phyloP scores from a whole-genome alignment of 2,329 filamentous ascomycete species.

The Colletotrichum camelliae region DNA sequence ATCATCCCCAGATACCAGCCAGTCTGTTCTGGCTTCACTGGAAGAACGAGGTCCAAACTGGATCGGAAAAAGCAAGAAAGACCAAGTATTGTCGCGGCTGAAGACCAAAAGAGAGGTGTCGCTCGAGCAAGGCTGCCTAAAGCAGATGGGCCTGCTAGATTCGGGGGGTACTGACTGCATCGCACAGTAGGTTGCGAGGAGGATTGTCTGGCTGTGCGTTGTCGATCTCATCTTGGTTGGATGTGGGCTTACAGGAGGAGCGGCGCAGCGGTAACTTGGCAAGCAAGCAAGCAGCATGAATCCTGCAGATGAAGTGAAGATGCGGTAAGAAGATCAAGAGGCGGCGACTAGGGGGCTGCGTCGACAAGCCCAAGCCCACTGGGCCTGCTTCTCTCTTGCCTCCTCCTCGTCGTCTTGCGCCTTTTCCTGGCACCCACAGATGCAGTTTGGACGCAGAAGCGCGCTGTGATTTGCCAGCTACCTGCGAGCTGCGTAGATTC shows the following conservation, averaged over 20 bases:
- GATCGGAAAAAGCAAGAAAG: neutral
- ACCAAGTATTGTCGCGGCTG: neutral
- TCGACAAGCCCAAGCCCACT: neutral
- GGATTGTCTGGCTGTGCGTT: neutral
- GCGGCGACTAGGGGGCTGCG: constrained; percentile 1
- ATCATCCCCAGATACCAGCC: neutral
- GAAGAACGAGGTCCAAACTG: neutral
- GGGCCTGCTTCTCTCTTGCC: neutral
- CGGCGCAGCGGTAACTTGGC: neutral
- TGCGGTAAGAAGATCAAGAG: constrained; percentile 21
- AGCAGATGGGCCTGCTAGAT: neutral
- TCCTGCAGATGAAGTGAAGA: constrained; percentile 18
- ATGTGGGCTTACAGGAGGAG: neutral
- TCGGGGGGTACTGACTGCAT: neutral
- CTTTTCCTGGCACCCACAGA: neutral
- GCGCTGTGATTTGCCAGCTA: neutral
- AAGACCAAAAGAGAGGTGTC: neutral
- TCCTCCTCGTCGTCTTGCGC: neutral
- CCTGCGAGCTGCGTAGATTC: neutral
- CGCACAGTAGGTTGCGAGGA: neutral
- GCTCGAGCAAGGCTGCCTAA: neutral
- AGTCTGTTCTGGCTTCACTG: neutral
- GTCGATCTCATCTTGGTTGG: constrained; percentile 19
- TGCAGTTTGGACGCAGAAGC: neutral
- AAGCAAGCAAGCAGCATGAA: constrained; percentile 9